Evolutionary conservation across 192 early-diverging fungal genomes (phyloP).

Genomic region (Rhizoclosmatium globosum): DNA sequence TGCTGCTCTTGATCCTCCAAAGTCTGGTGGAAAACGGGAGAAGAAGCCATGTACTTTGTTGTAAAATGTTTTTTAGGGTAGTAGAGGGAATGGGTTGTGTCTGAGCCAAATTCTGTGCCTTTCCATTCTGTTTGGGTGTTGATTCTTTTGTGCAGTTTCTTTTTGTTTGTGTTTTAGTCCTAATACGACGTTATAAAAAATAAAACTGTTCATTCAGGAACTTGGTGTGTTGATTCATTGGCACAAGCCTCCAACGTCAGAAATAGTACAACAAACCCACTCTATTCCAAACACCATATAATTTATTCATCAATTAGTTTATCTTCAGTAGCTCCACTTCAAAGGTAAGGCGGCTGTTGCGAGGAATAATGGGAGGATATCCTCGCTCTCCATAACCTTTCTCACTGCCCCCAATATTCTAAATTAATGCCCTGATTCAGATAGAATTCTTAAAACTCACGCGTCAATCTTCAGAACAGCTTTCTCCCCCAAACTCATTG

Average conservation of each 20-base stretch:
- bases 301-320: not conserved
- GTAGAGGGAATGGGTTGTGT: not conserved
- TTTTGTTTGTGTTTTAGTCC: not conserved
- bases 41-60: constrained; percentile 27
- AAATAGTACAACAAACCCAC: not conserved
- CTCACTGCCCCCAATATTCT: constrained; percentile 66
- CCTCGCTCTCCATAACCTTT: constrained; percentile 75
- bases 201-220: not conserved
- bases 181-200: not conserved
- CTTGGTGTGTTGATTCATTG: not conserved
- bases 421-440: constrained; percentile 41
- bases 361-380: constrained; percentile 57
- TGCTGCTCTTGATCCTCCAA: constrained; percentile 90
- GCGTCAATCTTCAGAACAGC: constrained; percentile 83
- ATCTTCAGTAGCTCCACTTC: constrained; percentile 63
- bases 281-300: not conserved
- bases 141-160: not conserved
- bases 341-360: constrained; percentile 69
- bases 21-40: not conserved
- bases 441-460: constrained; percentile 52
- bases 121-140: not conserved
- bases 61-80: constrained; percentile 10
- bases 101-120: not conserved
- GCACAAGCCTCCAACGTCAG: no score
- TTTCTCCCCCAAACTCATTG: constrained; percentile 89